A percentile compares a stretch with the other conserved stretches of the same genome.
phyloP scores from a whole-genome alignment of 1,139 yeast species.

The Pichia sp. region DNA sequence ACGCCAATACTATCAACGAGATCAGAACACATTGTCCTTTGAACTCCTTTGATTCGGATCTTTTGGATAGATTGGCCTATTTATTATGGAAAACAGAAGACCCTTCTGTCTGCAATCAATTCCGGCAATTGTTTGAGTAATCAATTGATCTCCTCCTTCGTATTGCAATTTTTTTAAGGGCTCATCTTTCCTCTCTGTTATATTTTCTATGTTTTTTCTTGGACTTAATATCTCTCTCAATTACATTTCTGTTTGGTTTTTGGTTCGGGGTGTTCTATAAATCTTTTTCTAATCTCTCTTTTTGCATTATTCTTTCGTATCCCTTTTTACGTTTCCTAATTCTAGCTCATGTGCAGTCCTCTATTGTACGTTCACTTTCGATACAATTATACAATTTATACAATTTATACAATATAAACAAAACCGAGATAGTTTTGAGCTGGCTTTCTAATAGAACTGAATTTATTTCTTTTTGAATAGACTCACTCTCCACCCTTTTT shows the following conservation, averaged over 20 bases:
- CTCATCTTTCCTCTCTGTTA: not conserved
- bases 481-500: too few relatives aligned
- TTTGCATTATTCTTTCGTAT: not conserved
- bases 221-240: not conserved
- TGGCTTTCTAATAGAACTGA: too few relatives aligned
- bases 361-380: not conserved
- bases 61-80: not conserved
- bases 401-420: too few relatives aligned
- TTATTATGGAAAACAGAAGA: constrained; percentile 13
- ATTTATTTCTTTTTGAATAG: too few relatives aligned
- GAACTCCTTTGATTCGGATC: not conserved
- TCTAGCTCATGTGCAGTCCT: not conserved
- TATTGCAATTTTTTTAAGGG: not conserved
- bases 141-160: not conserved
- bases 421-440: too few relatives aligned
- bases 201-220: not conserved
- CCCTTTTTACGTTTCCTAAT: not conserved
- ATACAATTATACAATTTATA: too few relatives aligned
- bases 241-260: not conserved
- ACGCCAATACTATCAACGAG: not conserved
- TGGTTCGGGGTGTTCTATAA: not conserved
- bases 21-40: not conserved
- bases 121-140: not conserved
- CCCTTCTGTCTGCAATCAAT: not conserved
- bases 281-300: not conserved